phyloP scores from a whole-genome alignment of 306 rosid genomes.

The Ormosia semicastrata region DNA sequence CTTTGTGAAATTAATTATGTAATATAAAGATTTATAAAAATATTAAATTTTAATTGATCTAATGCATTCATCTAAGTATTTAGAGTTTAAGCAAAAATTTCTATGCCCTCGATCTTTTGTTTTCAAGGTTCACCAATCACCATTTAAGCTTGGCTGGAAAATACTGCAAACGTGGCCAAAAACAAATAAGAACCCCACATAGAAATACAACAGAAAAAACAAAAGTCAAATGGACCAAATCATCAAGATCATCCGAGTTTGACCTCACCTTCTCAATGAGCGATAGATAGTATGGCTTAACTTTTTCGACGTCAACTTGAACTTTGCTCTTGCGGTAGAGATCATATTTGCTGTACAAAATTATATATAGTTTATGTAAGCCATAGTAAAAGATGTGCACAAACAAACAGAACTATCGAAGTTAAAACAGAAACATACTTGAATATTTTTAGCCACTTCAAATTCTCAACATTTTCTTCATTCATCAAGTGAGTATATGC shows the following conservation, averaged over 20 bases:
- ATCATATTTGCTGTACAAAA: slow-evolving; percentile 67
- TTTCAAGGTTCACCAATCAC: background rate
- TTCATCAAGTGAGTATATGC: slow-evolving; percentile 63
- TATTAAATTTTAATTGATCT: too few relatives aligned
- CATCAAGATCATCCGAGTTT: background rate
- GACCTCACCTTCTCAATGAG: slow-evolving; percentile 67
- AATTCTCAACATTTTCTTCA: slow-evolving; percentile 52
- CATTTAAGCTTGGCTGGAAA: slow-evolving; percentile 39
- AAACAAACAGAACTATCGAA: background rate
- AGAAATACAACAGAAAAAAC: background rate
- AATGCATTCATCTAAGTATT: too few relatives aligned
- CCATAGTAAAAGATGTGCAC: background rate
- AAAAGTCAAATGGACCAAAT: background rate
- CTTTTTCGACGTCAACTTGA: slow-evolving; percentile 51
- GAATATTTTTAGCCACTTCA: slow-evolving; percentile 64
- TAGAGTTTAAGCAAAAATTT: too few relatives aligned
- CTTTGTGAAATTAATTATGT: too few relatives aligned
- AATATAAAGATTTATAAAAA: too few relatives aligned
- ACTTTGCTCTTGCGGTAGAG: slow-evolving; percentile 89
- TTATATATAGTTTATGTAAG: background rate
- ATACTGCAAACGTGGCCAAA: slow-evolving; percentile 27
- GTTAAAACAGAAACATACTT: slow-evolving; percentile 35
- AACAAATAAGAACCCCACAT: background rate
- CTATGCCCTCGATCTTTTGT: background rate
- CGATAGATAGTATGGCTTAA: slow-evolving; percentile 74